Conservation (phyloP, 2,329 filamentous ascomycete genomes). For the Scorias spongiosa region DNA sequence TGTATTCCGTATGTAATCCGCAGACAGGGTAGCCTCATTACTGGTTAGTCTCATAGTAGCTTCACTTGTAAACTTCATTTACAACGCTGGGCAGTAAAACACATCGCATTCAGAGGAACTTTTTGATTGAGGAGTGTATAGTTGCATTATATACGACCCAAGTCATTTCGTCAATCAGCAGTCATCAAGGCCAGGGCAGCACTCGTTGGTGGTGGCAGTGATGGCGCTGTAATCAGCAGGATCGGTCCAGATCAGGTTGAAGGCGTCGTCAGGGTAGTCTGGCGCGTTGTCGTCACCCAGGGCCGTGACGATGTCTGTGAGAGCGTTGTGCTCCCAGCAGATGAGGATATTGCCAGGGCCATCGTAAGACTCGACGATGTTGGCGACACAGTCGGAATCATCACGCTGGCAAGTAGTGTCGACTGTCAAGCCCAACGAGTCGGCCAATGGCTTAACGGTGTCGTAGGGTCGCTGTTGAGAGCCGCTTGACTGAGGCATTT, state of each 20-base stretch:
- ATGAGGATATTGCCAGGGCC: constrained; percentile 44
- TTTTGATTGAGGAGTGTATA: too few relatives aligned
- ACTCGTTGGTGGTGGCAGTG: constrained; percentile 32
- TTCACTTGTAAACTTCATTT: too few relatives aligned
- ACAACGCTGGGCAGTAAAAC: too few relatives aligned
- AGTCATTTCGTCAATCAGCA: constrained; percentile 1
- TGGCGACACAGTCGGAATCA: constrained; percentile 38
- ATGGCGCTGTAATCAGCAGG: constrained; percentile 36
- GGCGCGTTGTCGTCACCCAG: constrained; percentile 37
- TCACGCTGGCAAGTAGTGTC: constrained; percentile 43
- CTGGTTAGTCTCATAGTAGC: too few relatives aligned
- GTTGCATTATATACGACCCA: too few relatives aligned
- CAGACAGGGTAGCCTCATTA: too few relatives aligned
- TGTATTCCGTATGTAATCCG: too few relatives aligned
- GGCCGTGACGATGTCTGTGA: constrained; percentile 36
- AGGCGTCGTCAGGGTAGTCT: constrained; percentile 32
- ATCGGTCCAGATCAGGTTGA: constrained; percentile 43
- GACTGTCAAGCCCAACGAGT: constrained; percentile 39
- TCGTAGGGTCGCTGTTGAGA: constrained; percentile 37
- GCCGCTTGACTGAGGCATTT: constrained; percentile 39
- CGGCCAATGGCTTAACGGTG: constrained; percentile 42
- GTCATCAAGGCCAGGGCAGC: constrained; percentile 39
- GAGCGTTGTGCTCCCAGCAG: constrained; percentile 44
- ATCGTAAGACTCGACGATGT: constrained; percentile 32
- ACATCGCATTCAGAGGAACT: too few relatives aligned